Evolutionary conservation across 441 rosid genomes (phyloP).

Genomic region (Geranium incanum): DNA sequence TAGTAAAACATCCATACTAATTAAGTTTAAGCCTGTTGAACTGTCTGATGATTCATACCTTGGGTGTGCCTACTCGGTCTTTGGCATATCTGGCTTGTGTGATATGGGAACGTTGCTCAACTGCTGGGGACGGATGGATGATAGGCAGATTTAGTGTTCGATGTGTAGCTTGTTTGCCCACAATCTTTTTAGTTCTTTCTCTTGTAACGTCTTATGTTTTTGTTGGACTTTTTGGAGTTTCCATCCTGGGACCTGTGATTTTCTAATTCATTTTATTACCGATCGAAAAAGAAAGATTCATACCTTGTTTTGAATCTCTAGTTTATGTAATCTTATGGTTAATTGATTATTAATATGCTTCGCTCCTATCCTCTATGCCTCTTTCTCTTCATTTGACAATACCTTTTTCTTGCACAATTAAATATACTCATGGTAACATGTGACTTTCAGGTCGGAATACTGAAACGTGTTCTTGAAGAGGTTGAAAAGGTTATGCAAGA

Average conservation of each 20-base stretch:
- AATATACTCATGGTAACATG: slow-evolving; percentile 9
- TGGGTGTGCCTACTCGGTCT: too few relatives aligned
- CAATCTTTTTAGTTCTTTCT: too few relatives aligned
- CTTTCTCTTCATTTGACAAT: neutral
- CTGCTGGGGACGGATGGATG: too few relatives aligned
- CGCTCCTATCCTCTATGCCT: neutral
- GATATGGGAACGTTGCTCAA: too few relatives aligned
- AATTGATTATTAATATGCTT: neutral
- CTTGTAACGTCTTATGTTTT: too few relatives aligned
- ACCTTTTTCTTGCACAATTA: slow-evolving; percentile 15
- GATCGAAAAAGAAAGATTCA: neutral
- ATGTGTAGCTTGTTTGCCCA: too few relatives aligned
- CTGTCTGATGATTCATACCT: too few relatives aligned
- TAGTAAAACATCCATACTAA: neutral
- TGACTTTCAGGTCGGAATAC: slow-evolving; percentile 74
- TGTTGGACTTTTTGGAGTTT: too few relatives aligned
- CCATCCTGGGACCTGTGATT: too few relatives aligned
- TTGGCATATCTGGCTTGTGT: too few relatives aligned
- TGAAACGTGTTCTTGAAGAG: slow-evolving; percentile 96
- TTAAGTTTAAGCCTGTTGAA: neutral
- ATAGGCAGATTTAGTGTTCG: too few relatives aligned
- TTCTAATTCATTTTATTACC: too few relatives aligned
- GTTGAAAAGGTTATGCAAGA: slow-evolving; percentile 95
- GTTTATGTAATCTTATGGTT: neutral
- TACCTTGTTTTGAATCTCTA: neutral